A percentile compares a stretch with the other conserved stretches of the same genome.
These are phyloP conservation scores for Colletotrichum australisinense DNA, from an alignment of 2,329 filamentous ascomycete genomes.

Conservation along the genomic window DNA sequence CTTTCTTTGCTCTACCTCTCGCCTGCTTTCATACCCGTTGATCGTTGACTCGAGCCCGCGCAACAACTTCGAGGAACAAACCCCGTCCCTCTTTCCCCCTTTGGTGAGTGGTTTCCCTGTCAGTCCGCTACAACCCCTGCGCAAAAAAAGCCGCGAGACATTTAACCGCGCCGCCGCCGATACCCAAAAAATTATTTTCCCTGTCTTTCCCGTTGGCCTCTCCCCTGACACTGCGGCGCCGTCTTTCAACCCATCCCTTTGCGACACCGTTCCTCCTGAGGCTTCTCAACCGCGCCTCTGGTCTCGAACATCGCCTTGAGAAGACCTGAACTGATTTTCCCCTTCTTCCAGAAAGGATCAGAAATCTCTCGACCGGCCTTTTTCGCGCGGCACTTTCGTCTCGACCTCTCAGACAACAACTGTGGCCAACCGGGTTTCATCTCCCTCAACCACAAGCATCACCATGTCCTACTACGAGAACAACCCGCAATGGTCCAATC, in stretches of 20 bases:
- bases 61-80: constrained; percentile 16
- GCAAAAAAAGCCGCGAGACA: constrained; percentile 37
- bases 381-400: not conserved
- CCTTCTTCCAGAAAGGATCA: constrained; percentile 11
- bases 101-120: constrained; percentile 36
- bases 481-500: constrained; percentile 54
- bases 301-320: constrained; percentile 28
- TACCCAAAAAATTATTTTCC: constrained; percentile 35
- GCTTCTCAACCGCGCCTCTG: constrained; percentile 30
- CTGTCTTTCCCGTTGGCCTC: constrained; percentile 35
- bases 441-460: constrained; percentile 1
- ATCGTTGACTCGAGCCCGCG: constrained; percentile 17
- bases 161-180: constrained; percentile 36
- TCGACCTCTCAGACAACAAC: constrained; percentile 12
- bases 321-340: constrained; percentile 20
- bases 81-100: constrained; percentile 33
- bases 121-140: constrained; percentile 30
- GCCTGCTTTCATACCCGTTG: not conserved
- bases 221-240: constrained; percentile 35
- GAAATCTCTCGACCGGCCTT: not conserved
- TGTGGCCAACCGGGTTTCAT: constrained; percentile 23
- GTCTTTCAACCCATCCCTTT: constrained; percentile 33
- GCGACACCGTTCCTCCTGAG: constrained; percentile 30
- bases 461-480: constrained; percentile 59
- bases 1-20: not conserved